Conservation (phyloP, 2,329 filamentous ascomycete species). For the Coniochaeta pulveracea region DNA sequence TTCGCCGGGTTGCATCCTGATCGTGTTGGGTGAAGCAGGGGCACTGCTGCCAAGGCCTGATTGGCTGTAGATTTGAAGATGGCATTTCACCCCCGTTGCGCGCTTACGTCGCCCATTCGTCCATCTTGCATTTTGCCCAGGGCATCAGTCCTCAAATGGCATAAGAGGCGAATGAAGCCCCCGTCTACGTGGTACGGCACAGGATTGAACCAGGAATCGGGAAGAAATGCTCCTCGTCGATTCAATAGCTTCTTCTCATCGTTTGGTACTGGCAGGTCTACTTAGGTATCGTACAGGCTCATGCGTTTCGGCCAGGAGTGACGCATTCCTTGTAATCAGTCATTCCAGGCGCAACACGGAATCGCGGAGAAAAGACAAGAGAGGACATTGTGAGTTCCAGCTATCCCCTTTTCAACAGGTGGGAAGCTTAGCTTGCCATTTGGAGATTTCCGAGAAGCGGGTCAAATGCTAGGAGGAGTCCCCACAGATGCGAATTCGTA, state of each 20-base stretch:
- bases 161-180: no score
- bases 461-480: background rate
- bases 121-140: background rate
- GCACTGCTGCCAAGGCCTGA: background rate
- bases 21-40: constrained; percentile 4
- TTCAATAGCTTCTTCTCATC: no score
- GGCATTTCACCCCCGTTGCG: constrained; percentile 4
- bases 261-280: background rate
- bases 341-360: no score
- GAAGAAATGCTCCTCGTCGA: no score
- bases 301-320: background rate
- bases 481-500: constrained; percentile 2
- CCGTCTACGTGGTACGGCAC: no score
- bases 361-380: no score
- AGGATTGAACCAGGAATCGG: no score
- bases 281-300: background rate
- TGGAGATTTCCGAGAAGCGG: constrained; percentile 3
- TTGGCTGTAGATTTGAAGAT: background rate
- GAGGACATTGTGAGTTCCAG: background rate
- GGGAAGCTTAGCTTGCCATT: background rate
- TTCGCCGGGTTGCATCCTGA: no score
- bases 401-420: background rate
- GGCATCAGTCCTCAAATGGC: no score
- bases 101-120: no score
- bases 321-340: no score